These are phyloP conservation scores for Pythium dissotocum DNA, from an alignment of 352 stramenopile genomes.

Conservation along the genomic window DNA sequence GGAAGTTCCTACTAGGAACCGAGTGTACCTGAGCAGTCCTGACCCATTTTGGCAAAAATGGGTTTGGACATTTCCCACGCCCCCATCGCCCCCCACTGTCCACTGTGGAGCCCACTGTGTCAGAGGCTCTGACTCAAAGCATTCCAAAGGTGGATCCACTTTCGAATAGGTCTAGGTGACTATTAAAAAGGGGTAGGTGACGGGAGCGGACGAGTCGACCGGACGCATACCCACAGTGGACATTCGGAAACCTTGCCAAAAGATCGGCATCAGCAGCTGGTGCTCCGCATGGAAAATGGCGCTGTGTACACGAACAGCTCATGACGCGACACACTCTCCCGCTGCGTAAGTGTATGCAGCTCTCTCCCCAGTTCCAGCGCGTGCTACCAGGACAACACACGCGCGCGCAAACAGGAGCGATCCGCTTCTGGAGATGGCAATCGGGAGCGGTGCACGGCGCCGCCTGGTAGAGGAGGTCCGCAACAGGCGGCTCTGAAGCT, in stretches of 20 bases:
- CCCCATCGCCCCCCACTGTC: slow-evolving; percentile 9
- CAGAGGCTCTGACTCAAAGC: too few species aligned
- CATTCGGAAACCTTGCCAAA: slow-evolving; percentile 17
- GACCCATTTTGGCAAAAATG: slow-evolving; percentile 1
- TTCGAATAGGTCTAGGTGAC: neutral
- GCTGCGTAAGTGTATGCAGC: neutral
- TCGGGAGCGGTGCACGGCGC: neutral
- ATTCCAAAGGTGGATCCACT: neutral
- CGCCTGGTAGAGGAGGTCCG: neutral
- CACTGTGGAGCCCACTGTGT: slow-evolving; percentile 1
- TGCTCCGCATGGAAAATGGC: slow-evolving; percentile 9
- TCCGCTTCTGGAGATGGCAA: neutral
- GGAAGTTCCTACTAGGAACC: too few species aligned
- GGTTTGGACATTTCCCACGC: neutral
- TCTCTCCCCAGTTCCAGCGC: too few species aligned
- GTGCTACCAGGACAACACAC: too few species aligned
- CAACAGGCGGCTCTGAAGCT: neutral
- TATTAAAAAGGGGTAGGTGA: neutral
- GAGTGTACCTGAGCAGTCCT: neutral
- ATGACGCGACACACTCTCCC: neutral
- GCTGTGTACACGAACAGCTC: neutral
- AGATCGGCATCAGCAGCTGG: slow-evolving; percentile 18
- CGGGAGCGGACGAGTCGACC: neutral
- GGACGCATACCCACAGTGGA: neutral
- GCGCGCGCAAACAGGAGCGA: neutral